These are phyloP conservation scores for Diplodia mutila DNA, from an alignment of 2,329 filamentous ascomycete species.

Conservation along the genomic window DNA sequence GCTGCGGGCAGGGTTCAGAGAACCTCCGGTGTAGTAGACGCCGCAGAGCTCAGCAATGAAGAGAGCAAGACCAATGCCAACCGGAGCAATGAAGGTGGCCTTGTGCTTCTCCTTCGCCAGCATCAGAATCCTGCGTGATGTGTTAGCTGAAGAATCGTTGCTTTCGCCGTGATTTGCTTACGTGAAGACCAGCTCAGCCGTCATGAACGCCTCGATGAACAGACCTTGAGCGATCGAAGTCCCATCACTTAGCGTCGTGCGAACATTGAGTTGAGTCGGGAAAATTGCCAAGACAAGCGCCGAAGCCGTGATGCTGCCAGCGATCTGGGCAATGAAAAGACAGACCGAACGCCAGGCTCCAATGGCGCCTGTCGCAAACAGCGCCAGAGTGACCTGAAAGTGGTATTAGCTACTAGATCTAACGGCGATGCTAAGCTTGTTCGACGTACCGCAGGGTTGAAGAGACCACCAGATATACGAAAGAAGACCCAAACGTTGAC, in stretches of 20 bases:
- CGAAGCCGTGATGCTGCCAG: constrained; percentile 22
- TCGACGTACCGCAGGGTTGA: constrained; percentile 46
- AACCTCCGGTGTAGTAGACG: constrained; percentile 51
- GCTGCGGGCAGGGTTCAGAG: constrained; percentile 51
- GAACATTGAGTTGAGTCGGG: constrained; percentile 36
- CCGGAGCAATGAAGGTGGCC: constrained; percentile 34
- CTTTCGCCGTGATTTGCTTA: constrained; percentile 35
- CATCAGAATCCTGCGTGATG: constrained; percentile 36
- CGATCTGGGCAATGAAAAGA: constrained; percentile 43
- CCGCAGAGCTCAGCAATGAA: constrained; percentile 31
- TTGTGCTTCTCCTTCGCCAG: constrained; percentile 38
- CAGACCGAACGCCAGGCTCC: constrained; percentile 34
- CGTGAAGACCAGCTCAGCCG: constrained; percentile 45
- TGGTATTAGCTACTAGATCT: constrained; percentile 14
- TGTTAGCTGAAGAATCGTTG: constrained; percentile 35
- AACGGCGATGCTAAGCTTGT: constrained; percentile 35
- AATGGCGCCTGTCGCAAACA: constrained; percentile 41
- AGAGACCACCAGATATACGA: constrained; percentile 43
- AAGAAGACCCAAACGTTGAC: constrained; percentile 49
- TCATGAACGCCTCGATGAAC: constrained; percentile 47
- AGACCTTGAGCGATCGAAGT: constrained; percentile 41
- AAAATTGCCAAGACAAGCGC: constrained; percentile 40
- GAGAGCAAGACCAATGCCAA: constrained; percentile 32
- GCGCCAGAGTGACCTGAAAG: constrained; percentile 42
- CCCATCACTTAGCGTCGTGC: constrained; percentile 41